Conservation (phyloP, 2,329 filamentous ascomycete genomes). For the Sclerotinia minor region DNA sequence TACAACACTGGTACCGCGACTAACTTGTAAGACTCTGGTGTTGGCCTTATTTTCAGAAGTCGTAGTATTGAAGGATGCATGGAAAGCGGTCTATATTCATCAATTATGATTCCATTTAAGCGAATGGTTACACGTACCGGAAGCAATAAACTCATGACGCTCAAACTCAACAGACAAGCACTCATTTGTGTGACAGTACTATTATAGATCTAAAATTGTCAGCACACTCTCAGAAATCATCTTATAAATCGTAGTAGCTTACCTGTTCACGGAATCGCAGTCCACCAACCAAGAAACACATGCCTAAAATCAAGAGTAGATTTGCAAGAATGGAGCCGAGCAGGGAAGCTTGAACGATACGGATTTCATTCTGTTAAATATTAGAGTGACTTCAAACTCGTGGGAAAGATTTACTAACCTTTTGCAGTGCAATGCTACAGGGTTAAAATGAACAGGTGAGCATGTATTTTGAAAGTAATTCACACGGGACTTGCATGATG, state of each 20-base stretch:
- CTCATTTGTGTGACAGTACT: constrained; percentile 96
- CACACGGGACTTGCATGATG: constrained; percentile 32
- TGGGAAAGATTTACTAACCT: constrained; percentile 47
- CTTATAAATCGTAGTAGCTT: constrained; percentile 33
- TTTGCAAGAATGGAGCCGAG: constrained; percentile 90
- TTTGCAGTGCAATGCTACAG: constrained; percentile 70
- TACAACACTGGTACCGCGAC: constrained; percentile 84
- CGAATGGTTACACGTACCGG: constrained; percentile 56
- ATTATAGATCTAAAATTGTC: constrained; percentile 71
- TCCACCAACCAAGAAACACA: constrained; percentile 86
- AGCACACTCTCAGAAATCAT: constrained; percentile 17
- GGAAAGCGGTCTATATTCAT: constrained; percentile 72
- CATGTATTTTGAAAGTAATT: constrained; percentile 38
- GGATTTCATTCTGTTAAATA: constrained; percentile 67
- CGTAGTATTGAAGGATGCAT: constrained; percentile 69
- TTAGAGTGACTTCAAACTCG: constrained; percentile 33
- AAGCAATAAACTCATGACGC: constrained; percentile 83
- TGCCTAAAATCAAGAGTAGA: constrained; percentile 82
- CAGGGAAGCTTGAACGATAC: constrained; percentile 87
- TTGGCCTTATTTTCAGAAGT: constrained; percentile 60
- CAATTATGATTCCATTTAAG: neutral
- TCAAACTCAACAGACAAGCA: constrained; percentile 84
- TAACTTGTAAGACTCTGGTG: constrained; percentile 74
- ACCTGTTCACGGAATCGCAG: constrained; percentile 84
- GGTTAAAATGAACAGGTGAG: constrained; percentile 42